Base-by-base conservation (phyloP, 1,139 yeast genomes). In the Magnusiomyces starmeri region DNA sequence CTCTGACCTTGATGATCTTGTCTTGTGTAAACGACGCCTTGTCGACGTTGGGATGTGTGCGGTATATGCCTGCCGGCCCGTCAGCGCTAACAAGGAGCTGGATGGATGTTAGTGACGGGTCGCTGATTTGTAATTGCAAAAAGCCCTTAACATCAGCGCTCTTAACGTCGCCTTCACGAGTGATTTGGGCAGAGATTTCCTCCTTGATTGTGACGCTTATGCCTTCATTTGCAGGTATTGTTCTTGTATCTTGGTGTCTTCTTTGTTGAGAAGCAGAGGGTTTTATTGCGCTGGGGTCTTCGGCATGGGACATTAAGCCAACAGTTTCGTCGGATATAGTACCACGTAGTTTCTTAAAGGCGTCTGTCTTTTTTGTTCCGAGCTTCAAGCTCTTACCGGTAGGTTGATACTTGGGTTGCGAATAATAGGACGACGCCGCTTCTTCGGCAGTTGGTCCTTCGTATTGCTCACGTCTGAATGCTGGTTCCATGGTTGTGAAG, bases 41-140 rank as follows among this genome's bases (percentile, higher is more conserved):
- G 72, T 92, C 97, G 59, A 92, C 95, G 67, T 90, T 89, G 57
- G 98, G 98, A 72, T 92, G 97, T 27, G 97, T 88, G 69, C 90
- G 90, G 74, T 81, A 92, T 65, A 83, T 92, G 35, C 73, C 56
- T 20, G 73, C 67, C 43, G 73, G 70, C 50, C 74, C 75, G 46
- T 69, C 75, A 41, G 81, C 74, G 47, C 74, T 67, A 57, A 90
- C 74, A 56, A 80, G 66, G 54, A 90, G 75, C 65, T 79, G 80
- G 54, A 88, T 78, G 59, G 77, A 77, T 21, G 95, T 81, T 58
- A 83, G 75, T 34, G 76, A 77, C 14, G 84, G 74, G 62, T 88
- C 79, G 65, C 85, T 89, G 60, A 92, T 82, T 68, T 96, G 83
- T 65, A 92, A 75, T 70, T 88, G 95, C 61, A 92, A 75, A 61